These are phyloP conservation scores for Glarea lozoyensis DNA, from an alignment of 495 filamentous ascomycete species.

Conservation along the genomic window DNA sequence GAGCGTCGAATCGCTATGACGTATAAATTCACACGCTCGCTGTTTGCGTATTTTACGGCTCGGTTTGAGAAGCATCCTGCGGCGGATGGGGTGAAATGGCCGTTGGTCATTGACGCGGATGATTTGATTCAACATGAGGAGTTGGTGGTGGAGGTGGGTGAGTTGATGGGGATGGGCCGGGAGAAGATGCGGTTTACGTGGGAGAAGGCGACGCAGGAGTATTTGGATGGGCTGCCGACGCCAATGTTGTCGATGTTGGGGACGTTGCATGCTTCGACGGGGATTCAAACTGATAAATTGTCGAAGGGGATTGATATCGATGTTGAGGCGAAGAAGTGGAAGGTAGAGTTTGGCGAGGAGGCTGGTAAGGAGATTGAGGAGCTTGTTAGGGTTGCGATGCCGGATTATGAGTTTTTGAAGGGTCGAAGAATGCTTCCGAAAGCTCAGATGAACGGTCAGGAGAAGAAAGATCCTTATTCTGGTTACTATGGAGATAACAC, in stretches of 20 bases:
- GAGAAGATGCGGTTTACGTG: conserved; percentile 29
- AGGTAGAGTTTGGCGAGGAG: conserved; percentile 35
- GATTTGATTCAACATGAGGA: conserved; percentile 31
- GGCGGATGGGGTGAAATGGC: conserved; percentile 7
- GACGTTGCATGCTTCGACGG: conserved; percentile 26
- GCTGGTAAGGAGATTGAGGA: conserved; percentile 25
- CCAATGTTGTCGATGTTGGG: conserved; percentile 19
- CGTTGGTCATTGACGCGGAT: conserved; percentile 35
- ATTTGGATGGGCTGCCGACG: not conserved
- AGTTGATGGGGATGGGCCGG: conserved; percentile 28
- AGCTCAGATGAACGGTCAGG: too few species aligned
- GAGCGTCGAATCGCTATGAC: not conserved
- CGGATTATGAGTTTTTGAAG: conserved; percentile 38
- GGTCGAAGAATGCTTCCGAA: conserved; percentile 24
- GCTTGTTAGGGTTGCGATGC: conserved; percentile 32
- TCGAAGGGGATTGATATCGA: conserved; percentile 23
- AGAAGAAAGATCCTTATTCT: too few species aligned
- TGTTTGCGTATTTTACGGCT: conserved; percentile 3
- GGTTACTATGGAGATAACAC: too few species aligned
- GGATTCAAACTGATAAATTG: conserved; percentile 30
- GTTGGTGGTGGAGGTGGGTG: conserved; percentile 25
- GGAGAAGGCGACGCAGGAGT: conserved; percentile 20
- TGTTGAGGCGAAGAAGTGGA: conserved; percentile 35
- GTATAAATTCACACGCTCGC: not conserved
- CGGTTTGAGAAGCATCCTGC: not conserved